Conservation (phyloP, 2,329 filamentous ascomycete species). For the Triangularia setosa region DNA sequence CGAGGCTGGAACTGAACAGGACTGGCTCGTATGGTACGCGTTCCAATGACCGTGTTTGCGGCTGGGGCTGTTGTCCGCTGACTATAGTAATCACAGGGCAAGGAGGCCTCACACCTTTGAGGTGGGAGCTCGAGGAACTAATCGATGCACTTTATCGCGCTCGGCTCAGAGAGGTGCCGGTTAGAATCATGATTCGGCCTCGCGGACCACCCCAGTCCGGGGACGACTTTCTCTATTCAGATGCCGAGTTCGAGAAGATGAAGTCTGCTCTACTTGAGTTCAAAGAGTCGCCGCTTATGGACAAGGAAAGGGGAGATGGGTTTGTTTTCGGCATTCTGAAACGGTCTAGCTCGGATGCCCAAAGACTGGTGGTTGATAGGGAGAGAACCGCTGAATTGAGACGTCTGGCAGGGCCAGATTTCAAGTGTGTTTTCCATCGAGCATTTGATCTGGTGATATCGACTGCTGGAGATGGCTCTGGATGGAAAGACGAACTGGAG, state of each 20-base stretch:
- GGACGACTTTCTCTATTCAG: conserved; percentile 48
- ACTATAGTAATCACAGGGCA: conserved; percentile 16
- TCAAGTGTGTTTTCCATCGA: conserved; percentile 51
- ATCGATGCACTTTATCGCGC: conserved; percentile 20
- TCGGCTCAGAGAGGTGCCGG: conserved; percentile 32
- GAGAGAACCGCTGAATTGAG: conserved; percentile 41
- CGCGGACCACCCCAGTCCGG: conserved; percentile 34
- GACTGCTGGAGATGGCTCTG: conserved; percentile 10
- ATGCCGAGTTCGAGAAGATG: conserved; percentile 44
- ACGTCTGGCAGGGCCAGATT: conserved; percentile 36
- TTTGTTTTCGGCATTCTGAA: conserved; percentile 53
- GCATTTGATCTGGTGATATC: conserved; percentile 50
- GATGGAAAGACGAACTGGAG: conserved; percentile 28
- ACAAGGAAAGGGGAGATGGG: conserved; percentile 44
- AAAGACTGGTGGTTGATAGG: conserved; percentile 36
- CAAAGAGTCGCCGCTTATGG: conserved; percentile 36
- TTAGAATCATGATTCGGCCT: conserved; percentile 55
- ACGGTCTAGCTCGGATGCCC: background rate
- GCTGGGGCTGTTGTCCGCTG: background rate
- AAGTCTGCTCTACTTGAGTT: conserved; percentile 36
- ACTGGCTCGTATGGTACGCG: conserved; percentile 42
- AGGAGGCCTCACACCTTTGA: conserved; percentile 50
- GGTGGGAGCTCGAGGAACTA: conserved; percentile 12
- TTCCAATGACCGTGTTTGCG: background rate
- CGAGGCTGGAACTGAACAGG: conserved; percentile 46